Conservation (phyloP, 2,329 filamentous ascomycete species). For the Elsinoe necatrix region DNA sequence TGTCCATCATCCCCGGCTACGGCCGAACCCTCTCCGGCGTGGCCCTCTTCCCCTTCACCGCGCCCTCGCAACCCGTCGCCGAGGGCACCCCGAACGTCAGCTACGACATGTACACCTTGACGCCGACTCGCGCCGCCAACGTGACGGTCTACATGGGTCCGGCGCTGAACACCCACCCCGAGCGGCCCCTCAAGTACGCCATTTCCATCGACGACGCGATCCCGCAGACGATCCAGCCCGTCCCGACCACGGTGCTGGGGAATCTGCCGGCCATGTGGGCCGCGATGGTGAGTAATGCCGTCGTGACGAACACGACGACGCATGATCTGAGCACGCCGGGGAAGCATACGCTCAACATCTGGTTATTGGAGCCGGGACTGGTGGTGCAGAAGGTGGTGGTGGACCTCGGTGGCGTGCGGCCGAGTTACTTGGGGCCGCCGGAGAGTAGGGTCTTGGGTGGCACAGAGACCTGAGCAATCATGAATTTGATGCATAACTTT, state of each 20-base stretch:
- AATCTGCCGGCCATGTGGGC: conserved; percentile 41
- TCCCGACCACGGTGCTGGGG: conserved; percentile 23
- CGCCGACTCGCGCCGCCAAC: conserved; percentile 36
- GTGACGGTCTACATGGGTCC: conserved; percentile 24
- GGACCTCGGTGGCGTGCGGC: conserved; percentile 28
- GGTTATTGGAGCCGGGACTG: conserved; percentile 40
- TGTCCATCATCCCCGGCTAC: conserved; percentile 46
- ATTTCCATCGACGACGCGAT: conserved; percentile 28
- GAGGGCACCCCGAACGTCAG: conserved; percentile 46
- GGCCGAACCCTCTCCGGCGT: conserved; percentile 53
- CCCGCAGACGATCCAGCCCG: conserved; percentile 23
- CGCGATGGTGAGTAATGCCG: conserved; percentile 41
- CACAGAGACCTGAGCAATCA: too few species aligned
- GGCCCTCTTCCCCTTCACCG: conserved; percentile 46
- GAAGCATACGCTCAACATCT: conserved; percentile 37
- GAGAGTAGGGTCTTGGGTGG: conserved; percentile 24
- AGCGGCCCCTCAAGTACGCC: conserved; percentile 31
- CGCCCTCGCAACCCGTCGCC: conserved; percentile 42
- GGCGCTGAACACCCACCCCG: conserved; percentile 25
- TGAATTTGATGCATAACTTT: too few species aligned
- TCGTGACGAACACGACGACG: conserved; percentile 42
- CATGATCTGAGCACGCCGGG: conserved; percentile 29
- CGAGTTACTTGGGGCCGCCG: conserved; percentile 31
- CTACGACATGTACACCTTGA: conserved; percentile 56
- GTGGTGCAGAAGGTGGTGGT: conserved; percentile 33